Evolutionary conservation across 2,329 filamentous ascomycete species (phyloP), one percentile per base, ranked within the genome.

Genomic region (Cordyceps javanica): DNA sequence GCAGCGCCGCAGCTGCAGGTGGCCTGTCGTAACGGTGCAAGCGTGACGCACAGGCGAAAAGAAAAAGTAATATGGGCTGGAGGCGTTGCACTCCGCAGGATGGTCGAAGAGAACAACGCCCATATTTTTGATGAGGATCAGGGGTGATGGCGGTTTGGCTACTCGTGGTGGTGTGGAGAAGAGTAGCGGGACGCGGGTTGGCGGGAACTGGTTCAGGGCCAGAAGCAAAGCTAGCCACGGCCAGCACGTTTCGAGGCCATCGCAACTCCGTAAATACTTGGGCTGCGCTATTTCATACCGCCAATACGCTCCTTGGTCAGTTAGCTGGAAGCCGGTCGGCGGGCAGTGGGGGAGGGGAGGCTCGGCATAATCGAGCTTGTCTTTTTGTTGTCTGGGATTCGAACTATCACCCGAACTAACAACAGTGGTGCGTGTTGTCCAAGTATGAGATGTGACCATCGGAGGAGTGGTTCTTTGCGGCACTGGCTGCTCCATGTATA

Each of bases 21-120:
- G 53, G 32, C 44, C 44, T 49, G 44, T 56, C 32, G 34, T 25
- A 56, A 49, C 34, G 53, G 53, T 48, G 53, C 53, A 49, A 56
- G 53, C 53, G 53, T 56, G 53, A 48, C 53, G 44, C 55, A 50
- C 45, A 51, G 46, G 55, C 55, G 48, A 19, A n/a, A 16, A n/a
- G 26, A 44, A 57, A 57, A 57, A 57, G 39, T 23, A 57, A 38
- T 57, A 57, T 57, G 46, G 46, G 46, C 25, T 57, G 46, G 44
- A 49, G 44, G 32, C 34, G 42, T 46, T 48, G 52, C n/a, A n/a
- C n/a, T n/a, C n/a, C n/a, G n/a, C n/a, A n/a, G 52, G 23, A 8
- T 55, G 53, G 28, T 44, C 19, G 28, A 32, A 39, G 44, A 38
- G 25, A 46, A 34, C 32, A 16, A 41, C 42, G 23, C 53, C 53